phyloP scores from a whole-genome alignment of 768 basidiomycete species.

The Tephrocybe sp. region DNA sequence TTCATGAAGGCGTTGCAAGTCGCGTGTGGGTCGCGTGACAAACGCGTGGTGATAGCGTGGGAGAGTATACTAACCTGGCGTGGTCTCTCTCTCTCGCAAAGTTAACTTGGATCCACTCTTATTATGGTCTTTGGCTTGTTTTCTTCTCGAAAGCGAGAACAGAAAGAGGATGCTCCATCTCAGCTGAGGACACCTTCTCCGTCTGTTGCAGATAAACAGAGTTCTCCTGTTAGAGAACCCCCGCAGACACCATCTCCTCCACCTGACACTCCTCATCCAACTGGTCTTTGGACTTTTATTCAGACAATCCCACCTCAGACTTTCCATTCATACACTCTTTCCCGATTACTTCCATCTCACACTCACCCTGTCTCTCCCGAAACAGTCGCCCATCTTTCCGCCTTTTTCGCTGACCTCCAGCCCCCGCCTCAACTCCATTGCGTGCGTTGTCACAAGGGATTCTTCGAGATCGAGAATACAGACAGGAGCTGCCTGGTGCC shows the following conservation, averaged over 20 bases:
- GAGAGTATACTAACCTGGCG: constrained; percentile 9
- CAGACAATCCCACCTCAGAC: constrained; percentile 62
- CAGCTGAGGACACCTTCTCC: constrained; percentile 18
- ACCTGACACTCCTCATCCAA: constrained; percentile 5
- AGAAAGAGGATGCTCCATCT: constrained; percentile 3
- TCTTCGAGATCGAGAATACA: constrained; percentile 70
- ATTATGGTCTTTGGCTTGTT: constrained; percentile 16
- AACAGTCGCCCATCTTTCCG: constrained; percentile 43
- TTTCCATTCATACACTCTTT: constrained; percentile 58
- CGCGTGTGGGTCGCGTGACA: too few relatives aligned
- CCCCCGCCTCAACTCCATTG: constrained; percentile 75
- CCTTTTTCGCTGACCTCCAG: constrained; percentile 59
- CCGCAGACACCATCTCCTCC: constrained; percentile 17
- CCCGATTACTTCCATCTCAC: constrained; percentile 38
- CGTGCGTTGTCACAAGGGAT: constrained; percentile 69
- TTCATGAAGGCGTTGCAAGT: too few relatives aligned
- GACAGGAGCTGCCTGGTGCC: constrained; percentile 66
- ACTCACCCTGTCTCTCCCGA: constrained; percentile 34
- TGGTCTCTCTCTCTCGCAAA: not conserved
- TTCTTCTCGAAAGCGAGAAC: constrained; percentile 16
- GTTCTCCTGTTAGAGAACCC: constrained; percentile 14
- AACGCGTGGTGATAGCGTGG: constrained; percentile 6
- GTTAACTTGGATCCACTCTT: not conserved
- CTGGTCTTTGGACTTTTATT: constrained; percentile 47
- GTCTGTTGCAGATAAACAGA: constrained; percentile 11